Conservation (phyloP, 345 rosid species). For the Litchi chinensis region DNA sequence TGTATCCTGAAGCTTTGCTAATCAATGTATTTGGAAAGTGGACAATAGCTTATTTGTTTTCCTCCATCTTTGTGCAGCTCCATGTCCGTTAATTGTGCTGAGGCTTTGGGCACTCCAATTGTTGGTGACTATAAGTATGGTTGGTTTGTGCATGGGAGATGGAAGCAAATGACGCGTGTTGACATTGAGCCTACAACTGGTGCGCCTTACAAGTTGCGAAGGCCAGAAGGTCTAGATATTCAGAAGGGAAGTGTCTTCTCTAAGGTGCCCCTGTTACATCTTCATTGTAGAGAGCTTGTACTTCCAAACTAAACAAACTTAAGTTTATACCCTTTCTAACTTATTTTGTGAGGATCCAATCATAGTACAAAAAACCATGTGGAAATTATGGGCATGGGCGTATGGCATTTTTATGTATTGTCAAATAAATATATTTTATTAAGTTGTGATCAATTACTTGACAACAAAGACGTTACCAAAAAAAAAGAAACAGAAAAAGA, state of each 20-base stretch:
- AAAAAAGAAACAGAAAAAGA: no score
- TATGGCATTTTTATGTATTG: no score
- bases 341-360: no score
- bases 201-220: conserved; percentile 71
- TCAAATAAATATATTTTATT: no score
- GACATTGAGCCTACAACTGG: conserved; percentile 71
- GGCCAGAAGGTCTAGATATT: conserved; percentile 80
- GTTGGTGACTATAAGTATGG: conserved; percentile 93
- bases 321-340: no score
- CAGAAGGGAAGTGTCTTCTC: conserved; percentile 95
- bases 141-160: conserved; percentile 82
- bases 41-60: conserved; percentile 1
- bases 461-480: no score
- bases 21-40: not conserved
- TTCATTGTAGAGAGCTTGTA: conserved; percentile 80
- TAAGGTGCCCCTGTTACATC: conserved; percentile 85
- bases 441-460: no score
- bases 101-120: conserved; percentile 91
- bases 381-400: no score
- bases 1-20: not conserved
- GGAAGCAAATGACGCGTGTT: conserved; percentile 84
- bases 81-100: conserved; percentile 83
- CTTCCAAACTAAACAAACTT: conserved; percentile 46
- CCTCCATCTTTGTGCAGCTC: conserved; percentile 46
- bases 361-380: no score